Base-by-base conservation (phyloP, 805 yeast genomes). In the Pichia occidentalis region DNA sequence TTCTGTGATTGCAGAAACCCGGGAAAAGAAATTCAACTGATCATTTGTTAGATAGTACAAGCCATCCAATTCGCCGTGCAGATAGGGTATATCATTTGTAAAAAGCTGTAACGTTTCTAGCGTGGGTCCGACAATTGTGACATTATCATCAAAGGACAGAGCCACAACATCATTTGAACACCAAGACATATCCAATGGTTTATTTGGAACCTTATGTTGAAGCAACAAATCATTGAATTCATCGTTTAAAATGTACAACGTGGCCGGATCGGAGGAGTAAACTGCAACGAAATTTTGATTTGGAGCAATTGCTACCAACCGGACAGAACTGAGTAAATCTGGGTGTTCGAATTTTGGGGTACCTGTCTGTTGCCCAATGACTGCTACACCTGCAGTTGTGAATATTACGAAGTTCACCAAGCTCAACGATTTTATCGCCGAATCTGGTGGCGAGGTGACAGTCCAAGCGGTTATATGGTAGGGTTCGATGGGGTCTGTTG, bases 91-190 rank as follows among this genome's bases (percentile, higher is more conserved):
- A 8, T 59, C 55, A 36, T 63, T 60, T 9, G 66, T 70, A 47
- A 67, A 80, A 59, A 72, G 80, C 34, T 72, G 73, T 35, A 79
- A 54, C 30, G 71, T 53, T 13, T 71, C 73, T 45, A 71, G 77
- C 9, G 76, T 73, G 0, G 95, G 90, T 0, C 94, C 95, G 24
- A 80, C 67, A 12, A 88, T 54, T 43, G 71, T 71, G 20, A 86
- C 50, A 36, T 81, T 86, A 47, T 81, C 90, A 3, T 70, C 63
- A 43, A 60, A 60, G 1, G 75, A 63, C 10, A 80, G 53, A 0
- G 79, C 77, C 1, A 88, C 76, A 0, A 92, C 85, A 58, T 86
- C 95, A 47, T 80, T 76, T 0, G 90, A 85, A 54, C 95, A 81
- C 97, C 97, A 92, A 40, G 68, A 69, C 14, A 84, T 60, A 42